phyloP scores from a whole-genome alignment of 352 stramenopile genomes.

The Elongisporangium senticosum region DNA sequence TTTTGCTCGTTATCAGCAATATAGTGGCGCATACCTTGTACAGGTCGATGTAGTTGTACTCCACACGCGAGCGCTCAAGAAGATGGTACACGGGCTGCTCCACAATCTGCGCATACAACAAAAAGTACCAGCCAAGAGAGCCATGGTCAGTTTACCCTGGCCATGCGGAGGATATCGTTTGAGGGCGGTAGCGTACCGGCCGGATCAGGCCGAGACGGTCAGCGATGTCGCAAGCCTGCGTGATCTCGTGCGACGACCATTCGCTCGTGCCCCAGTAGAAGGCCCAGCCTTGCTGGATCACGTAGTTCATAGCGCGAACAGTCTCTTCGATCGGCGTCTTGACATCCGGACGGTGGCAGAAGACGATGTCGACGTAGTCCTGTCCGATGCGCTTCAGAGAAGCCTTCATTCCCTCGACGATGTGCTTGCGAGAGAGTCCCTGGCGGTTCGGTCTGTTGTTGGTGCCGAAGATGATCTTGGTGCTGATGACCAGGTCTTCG shows the following conservation, averaged over 20 bases:
- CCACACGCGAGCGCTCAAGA: conserved; percentile 38
- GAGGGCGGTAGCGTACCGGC: conserved; percentile 37
- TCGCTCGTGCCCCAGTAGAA: conserved; percentile 55
- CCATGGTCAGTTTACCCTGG: too few species aligned
- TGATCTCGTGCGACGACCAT: conserved; percentile 48
- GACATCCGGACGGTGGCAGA: conserved; percentile 47
- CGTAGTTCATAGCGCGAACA: conserved; percentile 47
- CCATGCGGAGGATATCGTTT: conserved; percentile 20
- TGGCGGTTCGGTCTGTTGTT: conserved; percentile 2
- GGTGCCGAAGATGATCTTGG: conserved; percentile 26
- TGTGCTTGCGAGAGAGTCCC: conserved; percentile 22
- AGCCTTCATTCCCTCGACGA: conserved; percentile 33
- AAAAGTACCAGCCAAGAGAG: too few species aligned
- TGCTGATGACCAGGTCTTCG: conserved; percentile 28
- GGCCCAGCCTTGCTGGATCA: conserved; percentile 18
- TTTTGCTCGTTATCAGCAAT: too few species aligned
- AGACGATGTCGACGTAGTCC: conserved; percentile 49
- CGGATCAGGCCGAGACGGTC: conserved; percentile 27
- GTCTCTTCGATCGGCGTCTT: conserved; percentile 52
- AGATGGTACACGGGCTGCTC: conserved; percentile 54
- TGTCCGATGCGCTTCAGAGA: conserved; percentile 30
- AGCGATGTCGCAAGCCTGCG: conserved; percentile 30
- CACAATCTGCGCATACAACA: conserved; percentile 9
- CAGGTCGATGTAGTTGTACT: conserved; percentile 43
- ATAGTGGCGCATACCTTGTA: conserved; percentile 31